phyloP scores from a whole-genome alignment of 441 rosid genomes.

The Populus trichocarpa region DNA sequence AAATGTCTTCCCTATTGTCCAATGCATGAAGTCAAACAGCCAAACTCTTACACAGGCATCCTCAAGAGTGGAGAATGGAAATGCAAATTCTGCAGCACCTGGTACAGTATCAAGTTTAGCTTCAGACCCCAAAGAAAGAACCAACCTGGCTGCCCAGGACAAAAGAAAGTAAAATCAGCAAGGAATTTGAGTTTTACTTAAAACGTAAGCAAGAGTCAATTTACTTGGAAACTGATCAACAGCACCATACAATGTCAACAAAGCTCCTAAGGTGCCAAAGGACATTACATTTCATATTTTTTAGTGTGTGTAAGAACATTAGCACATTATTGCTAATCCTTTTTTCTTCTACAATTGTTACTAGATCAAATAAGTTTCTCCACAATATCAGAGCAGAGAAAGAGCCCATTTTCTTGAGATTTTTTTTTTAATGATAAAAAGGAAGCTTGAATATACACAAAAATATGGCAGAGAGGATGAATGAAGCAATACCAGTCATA shows the following conservation, averaged over 20 bases:
- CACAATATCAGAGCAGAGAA: not conserved
- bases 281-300: not conserved
- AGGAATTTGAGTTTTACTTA: conserved; percentile 12
- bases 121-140: conserved; percentile 98
- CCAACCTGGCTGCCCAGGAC: conserved; percentile 93
- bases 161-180: conserved; percentile 40
- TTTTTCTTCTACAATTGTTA: not conserved
- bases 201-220: not conserved
- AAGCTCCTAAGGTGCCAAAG: not conserved
- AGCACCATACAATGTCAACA: not conserved
- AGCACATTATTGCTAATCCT: not conserved
- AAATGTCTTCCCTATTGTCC: not conserved
- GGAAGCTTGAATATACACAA: not conserved
- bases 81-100: conserved; percentile 84
- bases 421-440: not conserved
- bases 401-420: not conserved
- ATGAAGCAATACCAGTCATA: conserved; percentile 78
- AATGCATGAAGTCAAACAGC: not conserved
- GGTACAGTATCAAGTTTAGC: conserved; percentile 76
- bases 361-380: conserved; percentile 3
- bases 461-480: not conserved
- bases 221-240: conserved; percentile 8
- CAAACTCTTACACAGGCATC: conserved; percentile 74
- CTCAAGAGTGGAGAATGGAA: conserved; percentile 81
- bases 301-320: not conserved